Evolutionary conservation across 441 rosid genomes (phyloP).

Genomic region (Eruca vesicaria): DNA sequence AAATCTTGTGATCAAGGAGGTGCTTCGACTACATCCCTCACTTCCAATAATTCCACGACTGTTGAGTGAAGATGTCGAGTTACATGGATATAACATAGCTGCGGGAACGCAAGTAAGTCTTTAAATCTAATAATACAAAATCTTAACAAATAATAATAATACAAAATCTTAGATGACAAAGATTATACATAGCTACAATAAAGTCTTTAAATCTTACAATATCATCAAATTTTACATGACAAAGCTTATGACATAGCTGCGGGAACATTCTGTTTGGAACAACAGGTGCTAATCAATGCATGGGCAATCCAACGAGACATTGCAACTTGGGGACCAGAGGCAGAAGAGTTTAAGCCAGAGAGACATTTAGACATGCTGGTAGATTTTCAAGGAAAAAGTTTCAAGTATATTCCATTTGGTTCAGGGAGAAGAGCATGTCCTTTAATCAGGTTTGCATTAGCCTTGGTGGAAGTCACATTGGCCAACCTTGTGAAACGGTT

Average conservation of each 20-base stretch:
- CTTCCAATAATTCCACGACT: background rate
- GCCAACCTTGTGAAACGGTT: slow-evolving; percentile 15
- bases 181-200: no score
- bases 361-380: slow-evolving; percentile 11
- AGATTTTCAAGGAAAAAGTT: slow-evolving; percentile 21
- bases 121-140: no score
- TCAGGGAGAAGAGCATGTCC: slow-evolving; percentile 21
- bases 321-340: slow-evolving; percentile 5
- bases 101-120: background rate
- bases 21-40: slow-evolving; percentile 5
- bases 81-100: slow-evolving; percentile 1
- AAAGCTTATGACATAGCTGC: background rate
- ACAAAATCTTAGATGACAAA: no score
- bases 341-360: slow-evolving; percentile 25
- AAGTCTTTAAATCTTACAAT: no score
- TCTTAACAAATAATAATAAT: no score
- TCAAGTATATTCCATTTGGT: slow-evolving; percentile 18
- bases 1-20: slow-evolving; percentile 11
- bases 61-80: background rate
- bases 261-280: background rate
- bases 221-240: no score
- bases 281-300: slow-evolving; percentile 11
- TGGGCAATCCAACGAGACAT: slow-evolving; percentile 25
- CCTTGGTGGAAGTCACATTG: slow-evolving; percentile 1
- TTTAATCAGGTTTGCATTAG: slow-evolving; percentile 15